These are phyloP conservation scores for Annulohypoxylon stygium DNA, from an alignment of 495 filamentous ascomycete species.

Conservation along the genomic window DNA sequence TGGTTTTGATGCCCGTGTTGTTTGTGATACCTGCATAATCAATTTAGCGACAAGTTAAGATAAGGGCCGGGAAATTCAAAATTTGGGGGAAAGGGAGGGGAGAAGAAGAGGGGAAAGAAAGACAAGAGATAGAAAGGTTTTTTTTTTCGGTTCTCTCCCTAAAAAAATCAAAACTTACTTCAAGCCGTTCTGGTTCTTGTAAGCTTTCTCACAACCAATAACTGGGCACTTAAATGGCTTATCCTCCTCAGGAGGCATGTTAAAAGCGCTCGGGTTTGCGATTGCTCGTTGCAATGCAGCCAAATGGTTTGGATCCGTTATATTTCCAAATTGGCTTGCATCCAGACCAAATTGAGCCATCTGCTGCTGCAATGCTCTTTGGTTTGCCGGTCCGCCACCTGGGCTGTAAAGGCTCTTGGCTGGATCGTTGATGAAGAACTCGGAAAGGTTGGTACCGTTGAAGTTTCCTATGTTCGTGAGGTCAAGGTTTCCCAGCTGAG, in stretches of 20 bases:
- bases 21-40: slow-evolving; percentile 72
- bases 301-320: slow-evolving; percentile 80
- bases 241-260: slow-evolving; percentile 76
- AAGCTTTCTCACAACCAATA: slow-evolving; percentile 98
- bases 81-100: slow-evolving; percentile 12
- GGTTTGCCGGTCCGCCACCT: slow-evolving; percentile 77
- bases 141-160: background rate
- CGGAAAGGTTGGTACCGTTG: slow-evolving; percentile 53
- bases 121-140: background rate
- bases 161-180: slow-evolving; percentile 70
- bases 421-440: slow-evolving; percentile 89
- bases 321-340: slow-evolving; percentile 77
- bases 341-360: slow-evolving; percentile 72
- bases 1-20: slow-evolving; percentile 95
- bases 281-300: slow-evolving; percentile 81
- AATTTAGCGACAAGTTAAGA: slow-evolving; percentile 54
- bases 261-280: slow-evolving; percentile 59
- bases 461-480: slow-evolving; percentile 62
- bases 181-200: slow-evolving; percentile 99
- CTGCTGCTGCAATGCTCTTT: slow-evolving; percentile 70
- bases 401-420: slow-evolving; percentile 92
- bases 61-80: slow-evolving; percentile 30
- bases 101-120: slow-evolving; percentile 28
- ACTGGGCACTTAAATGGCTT: slow-evolving; percentile 98
- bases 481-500: slow-evolving; percentile 68